Percentiles rank a stretch among this genome's conserved stretches.
Conservation (phyloP, 2,329 filamentous ascomycete genomes). For the Amphichorda felina region DNA sequence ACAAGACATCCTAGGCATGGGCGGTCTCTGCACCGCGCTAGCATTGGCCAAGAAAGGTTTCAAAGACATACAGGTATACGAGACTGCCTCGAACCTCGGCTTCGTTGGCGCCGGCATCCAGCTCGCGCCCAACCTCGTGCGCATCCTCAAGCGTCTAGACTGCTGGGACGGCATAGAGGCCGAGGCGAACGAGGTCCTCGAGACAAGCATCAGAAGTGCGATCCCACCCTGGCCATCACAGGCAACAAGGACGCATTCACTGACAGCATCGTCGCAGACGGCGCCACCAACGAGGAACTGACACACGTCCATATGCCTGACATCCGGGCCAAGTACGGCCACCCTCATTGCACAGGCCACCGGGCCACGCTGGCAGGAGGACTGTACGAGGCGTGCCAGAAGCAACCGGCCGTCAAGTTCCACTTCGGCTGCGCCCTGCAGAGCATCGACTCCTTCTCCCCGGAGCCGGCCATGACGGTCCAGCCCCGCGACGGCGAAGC, state of each 20-base stretch:
- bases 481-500: conserved; percentile 42
- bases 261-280: conserved; percentile 36
- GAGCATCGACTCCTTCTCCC: conserved; percentile 44
- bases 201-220: conserved; percentile 60
- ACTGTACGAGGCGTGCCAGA: conserved; percentile 59
- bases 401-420: conserved; percentile 52
- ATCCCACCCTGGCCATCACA: conserved; percentile 2
- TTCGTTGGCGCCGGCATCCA: conserved; percentile 81
- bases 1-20: conserved; percentile 52
- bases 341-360: conserved; percentile 72
- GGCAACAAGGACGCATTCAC: neutral
- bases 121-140: conserved; percentile 69
- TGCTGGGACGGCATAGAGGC: conserved; percentile 61
- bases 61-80: conserved; percentile 60
- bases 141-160: conserved; percentile 61
- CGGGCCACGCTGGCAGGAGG: conserved; percentile 58
- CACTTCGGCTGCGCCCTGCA: conserved; percentile 49
- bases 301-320: conserved; percentile 59
- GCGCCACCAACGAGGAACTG: conserved; percentile 56
- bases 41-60: conserved; percentile 69
- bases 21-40: conserved; percentile 60
- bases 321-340: conserved; percentile 56
- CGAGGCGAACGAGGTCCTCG: conserved; percentile 58
- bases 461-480: conserved; percentile 47
- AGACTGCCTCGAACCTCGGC: conserved; percentile 59